Evolutionary conservation across 257 asterid genomes (phyloP).

Genomic region (Solanum tarapatanum): DNA sequence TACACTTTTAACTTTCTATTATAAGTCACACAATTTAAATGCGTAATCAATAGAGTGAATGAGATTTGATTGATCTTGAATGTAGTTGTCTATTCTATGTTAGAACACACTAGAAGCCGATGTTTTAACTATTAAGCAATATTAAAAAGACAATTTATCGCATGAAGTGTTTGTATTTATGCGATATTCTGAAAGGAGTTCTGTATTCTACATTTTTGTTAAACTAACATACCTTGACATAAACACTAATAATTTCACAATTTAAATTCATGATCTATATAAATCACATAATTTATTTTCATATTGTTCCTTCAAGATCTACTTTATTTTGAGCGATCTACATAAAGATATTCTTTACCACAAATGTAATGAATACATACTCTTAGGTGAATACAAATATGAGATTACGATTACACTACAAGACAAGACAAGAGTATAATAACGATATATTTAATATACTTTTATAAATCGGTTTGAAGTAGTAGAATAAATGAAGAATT

Average conservation of each 20-base stretch:
- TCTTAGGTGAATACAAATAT: too few relatives aligned
- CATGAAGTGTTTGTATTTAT: not conserved
- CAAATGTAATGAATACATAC: too few relatives aligned
- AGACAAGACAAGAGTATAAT: not conserved
- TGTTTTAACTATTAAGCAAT: too few relatives aligned
- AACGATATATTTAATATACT: too few relatives aligned
- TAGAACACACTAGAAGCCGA: not conserved
- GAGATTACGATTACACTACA: not conserved
- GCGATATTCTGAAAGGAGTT: fast-evolving
- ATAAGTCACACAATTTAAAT: too few relatives aligned
- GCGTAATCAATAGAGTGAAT: too few relatives aligned
- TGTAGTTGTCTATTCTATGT: not conserved
- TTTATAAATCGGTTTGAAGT: too few relatives aligned
- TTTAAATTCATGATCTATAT: not conserved
- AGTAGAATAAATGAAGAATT: too few relatives aligned
- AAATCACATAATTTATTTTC: not conserved
- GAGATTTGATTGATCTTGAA: not conserved
- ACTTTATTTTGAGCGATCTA: not conserved
- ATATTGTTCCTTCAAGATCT: not conserved
- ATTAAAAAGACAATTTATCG: not conserved
- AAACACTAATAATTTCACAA: too few relatives aligned
- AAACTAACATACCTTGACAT: not conserved
- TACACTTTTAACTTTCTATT: not conserved
- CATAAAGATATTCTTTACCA: not conserved
- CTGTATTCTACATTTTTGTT: too few relatives aligned